Evolutionary conservation across 805 yeast species (phyloP).

Genomic region (Danielozyma ontarioensis): DNA sequence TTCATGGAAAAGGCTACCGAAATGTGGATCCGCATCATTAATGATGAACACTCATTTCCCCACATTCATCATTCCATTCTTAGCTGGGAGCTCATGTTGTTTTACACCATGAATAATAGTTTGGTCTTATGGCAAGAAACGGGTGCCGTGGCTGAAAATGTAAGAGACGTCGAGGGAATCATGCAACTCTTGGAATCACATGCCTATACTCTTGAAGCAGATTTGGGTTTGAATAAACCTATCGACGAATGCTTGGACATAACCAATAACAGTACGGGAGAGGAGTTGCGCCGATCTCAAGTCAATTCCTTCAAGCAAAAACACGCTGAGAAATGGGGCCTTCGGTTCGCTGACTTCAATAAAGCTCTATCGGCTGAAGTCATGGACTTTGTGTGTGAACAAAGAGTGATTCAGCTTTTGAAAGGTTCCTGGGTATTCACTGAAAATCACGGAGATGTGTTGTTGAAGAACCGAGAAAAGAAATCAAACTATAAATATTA

Average conservation of each 20-base stretch:
- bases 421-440: conserved; percentile 80
- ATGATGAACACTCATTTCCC: conserved; percentile 26
- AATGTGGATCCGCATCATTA: conserved; percentile 32
- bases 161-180: conserved; percentile 48
- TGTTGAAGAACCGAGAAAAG: conserved; percentile 18
- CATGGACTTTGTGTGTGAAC: conserved; percentile 67
- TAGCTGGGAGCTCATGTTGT: conserved; percentile 52
- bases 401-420: conserved; percentile 63
- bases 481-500: conserved; percentile 33
- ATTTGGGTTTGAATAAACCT: conserved; percentile 15
- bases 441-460: conserved; percentile 44
- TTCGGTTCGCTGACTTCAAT: conserved; percentile 45
- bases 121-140: conserved; percentile 64
- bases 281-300: conserved; percentile 52
- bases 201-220: conserved; percentile 23
- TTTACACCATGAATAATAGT: conserved; percentile 51
- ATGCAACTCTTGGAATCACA: conserved; percentile 37
- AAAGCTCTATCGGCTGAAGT: conserved; percentile 51
- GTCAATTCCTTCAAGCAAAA: conserved; percentile 33
- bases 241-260: conserved; percentile 44
- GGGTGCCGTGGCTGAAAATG: conserved; percentile 38
- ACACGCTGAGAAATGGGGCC: conserved; percentile 40
- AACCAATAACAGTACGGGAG: conserved; percentile 38
- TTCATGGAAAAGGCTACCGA: conserved; percentile 31
- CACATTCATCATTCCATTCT: conserved; percentile 36